phyloP scores from a whole-genome alignment of 495 filamentous ascomycete genomes.

The Hypoxylon rickii region DNA sequence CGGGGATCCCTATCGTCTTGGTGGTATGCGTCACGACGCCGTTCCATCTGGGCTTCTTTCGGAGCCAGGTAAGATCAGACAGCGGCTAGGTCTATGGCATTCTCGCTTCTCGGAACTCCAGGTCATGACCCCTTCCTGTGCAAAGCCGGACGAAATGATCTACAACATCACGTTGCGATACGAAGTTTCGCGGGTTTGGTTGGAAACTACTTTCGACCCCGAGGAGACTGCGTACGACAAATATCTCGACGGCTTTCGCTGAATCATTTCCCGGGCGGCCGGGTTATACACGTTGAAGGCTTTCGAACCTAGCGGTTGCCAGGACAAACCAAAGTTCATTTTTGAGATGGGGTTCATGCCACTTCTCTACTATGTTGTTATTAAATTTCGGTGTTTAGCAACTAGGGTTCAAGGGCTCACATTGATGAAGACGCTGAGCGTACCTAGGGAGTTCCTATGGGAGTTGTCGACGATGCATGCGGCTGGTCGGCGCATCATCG shows the following conservation, averaged over 20 bases:
- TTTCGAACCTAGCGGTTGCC: background rate
- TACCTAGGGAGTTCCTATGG: constrained; percentile 45
- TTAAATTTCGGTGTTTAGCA: constrained; percentile 53
- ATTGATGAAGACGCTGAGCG: constrained; percentile 42
- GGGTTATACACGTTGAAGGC: constrained; percentile 21
- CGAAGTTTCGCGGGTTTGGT: constrained; percentile 38
- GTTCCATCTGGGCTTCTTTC: constrained; percentile 16
- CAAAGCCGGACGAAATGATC: background rate
- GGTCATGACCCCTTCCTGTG: background rate
- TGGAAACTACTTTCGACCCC: constrained; percentile 41
- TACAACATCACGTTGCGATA: constrained; percentile 24
- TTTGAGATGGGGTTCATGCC: constrained; percentile 58
- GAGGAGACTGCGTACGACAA: constrained; percentile 46
- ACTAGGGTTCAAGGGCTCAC: constrained; percentile 50
- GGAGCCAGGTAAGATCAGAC: constrained; percentile 14
- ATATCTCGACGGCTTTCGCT: constrained; percentile 42
- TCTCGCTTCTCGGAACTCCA: constrained; percentile 28
- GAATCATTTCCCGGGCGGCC: constrained; percentile 41
- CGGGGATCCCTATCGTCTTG: constrained; percentile 32
- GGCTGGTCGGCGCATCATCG: constrained; percentile 21
- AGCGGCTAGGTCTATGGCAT: constrained; percentile 31
- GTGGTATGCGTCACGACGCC: constrained; percentile 6
- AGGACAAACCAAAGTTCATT: constrained; percentile 40
- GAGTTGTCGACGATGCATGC: constrained; percentile 43
- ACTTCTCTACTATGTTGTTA: constrained; percentile 54